These are phyloP conservation scores for Thermoascus crustaceus DNA, from an alignment of 2,329 filamentous ascomycete species.

Conservation along the genomic window DNA sequence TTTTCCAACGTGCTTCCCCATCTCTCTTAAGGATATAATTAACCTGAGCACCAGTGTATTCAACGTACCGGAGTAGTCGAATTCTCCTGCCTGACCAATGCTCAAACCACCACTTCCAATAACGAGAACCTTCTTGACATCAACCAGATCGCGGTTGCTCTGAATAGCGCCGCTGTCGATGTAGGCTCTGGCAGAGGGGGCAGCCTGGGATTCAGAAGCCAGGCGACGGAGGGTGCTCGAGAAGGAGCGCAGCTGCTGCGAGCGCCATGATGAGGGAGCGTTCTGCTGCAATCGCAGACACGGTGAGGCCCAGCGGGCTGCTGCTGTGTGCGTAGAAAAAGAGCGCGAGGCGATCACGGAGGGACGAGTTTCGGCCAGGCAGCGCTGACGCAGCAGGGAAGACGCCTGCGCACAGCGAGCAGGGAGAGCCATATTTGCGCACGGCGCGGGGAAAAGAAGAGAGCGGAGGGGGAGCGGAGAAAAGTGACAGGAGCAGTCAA, in stretches of 20 bases:
- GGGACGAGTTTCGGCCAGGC: constrained; percentile 29
- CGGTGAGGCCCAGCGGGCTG: constrained; percentile 22
- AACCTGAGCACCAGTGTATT: not conserved
- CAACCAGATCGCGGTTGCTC: constrained; percentile 63
- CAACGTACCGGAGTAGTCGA: constrained; percentile 88
- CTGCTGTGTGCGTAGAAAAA: constrained; percentile 28
- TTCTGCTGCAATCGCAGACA: constrained; percentile 30
- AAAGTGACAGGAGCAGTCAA: constrained; percentile 10
- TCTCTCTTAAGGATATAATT: not conserved
- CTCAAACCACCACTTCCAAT: constrained; percentile 92
- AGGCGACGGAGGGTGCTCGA: constrained; percentile 32
- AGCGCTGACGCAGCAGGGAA: constrained; percentile 35
- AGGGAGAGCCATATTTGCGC: constrained; percentile 36
- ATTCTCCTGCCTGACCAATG: constrained; percentile 96
- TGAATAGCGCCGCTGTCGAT: constrained; percentile 81
- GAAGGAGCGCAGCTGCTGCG: constrained; percentile 37
- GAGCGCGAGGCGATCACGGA: constrained; percentile 29
- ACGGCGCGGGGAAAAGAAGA: constrained; percentile 18
- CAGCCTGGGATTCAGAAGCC: constrained; percentile 50
- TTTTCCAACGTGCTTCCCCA: not conserved
- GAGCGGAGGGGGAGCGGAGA: constrained; percentile 11
- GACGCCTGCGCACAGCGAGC: constrained; percentile 38
- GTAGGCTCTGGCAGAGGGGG: constrained; percentile 78
- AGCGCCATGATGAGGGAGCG: constrained; percentile 28
- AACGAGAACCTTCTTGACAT: constrained; percentile 95